Base-by-base conservation (phyloP, 441 rosid genomes). In the Corymbia citriodora region DNA sequence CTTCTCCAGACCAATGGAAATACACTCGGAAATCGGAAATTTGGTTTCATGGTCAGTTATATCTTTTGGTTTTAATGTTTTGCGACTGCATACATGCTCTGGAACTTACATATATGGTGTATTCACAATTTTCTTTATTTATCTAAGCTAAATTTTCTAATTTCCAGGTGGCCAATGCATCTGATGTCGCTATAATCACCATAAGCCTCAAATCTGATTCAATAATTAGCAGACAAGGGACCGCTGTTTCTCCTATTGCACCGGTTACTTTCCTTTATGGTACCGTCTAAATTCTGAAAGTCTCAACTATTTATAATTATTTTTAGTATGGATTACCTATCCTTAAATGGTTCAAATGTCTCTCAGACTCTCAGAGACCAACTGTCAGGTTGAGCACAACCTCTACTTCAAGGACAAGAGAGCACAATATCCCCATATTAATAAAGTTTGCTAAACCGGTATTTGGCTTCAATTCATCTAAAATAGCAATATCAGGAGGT, bases 211-310 rank as follows among this genome's bases (percentile, higher is more conserved):
- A 92, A 85, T 93, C 97, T 3, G 93, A 91, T 29, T 92, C 91
- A 55, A 93, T 95, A 90, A 92, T 94, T 92, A 98, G 99, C 92
- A 95, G 96, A 93, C 92, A 95, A 8, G 97, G 98, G 89, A 96
- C 97, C 74, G 92, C 95, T 21, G 94, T 96, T 93, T 96, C 97
- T 93, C 97, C 97, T 55, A 92, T 94, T 92, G 95, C 97, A 88
- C 98, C 99, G 9, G 92, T 93, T 70, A 95, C 99, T 93, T 97
- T 98, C 92, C 99, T 98, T 74, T 98, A 94, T 81, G 99, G 99
- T 97, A 92, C 89, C 52, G 45, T 9, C 87, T 83, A 31, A 90
- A 79, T 40, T 90, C 55, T 87, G 81, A 88, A 90, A 81, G 25
- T 50, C 57, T 29, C 36, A 81, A 61, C 70, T 50, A 81, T 52